Base-by-base conservation (phyloP, 768 basidiomycete genomes). In the Mycena venus region DNA sequence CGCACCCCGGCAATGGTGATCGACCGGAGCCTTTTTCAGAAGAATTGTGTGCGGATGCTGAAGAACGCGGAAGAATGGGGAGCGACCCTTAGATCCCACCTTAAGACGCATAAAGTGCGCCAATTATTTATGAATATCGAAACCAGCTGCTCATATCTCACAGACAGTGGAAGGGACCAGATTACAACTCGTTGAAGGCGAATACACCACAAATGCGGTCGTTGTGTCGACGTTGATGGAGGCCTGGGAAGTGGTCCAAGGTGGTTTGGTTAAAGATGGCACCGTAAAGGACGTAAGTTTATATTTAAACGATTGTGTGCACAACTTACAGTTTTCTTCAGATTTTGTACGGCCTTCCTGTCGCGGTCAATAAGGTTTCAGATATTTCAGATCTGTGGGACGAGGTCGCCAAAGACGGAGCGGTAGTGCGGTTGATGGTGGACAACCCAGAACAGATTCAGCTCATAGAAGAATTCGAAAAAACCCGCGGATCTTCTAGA, bases 181-280 rank as follows among this genome's bases (percentile, higher is more conserved):
- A 74, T 82, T 96, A 27, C 95, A 96, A 79, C 86, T 96, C 3
- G 78, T 85, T 56, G 91, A 94, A 8, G 80, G 81, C 49, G 86
- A 84, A 49, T 88, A 88, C 56, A 87, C 82, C 64, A 92, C 90
- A 14, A 83, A 88, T 60, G 91, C 93, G 6, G 90, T 96, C 38
- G 88, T 94, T 32, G 93, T 94, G 10, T 96, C 94, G n/a, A 96
- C 95, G 3, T 77, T 96, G 75, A 90, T 92, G 87, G 96, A 97
- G 82, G 93, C 93, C 6, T 94, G 94, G 92, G 86, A 91, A 71
- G 88, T 96, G 9, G 87, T 94, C 23, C 86, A 86, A 59, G 88
- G 87, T 7, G 94, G 94, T 15, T 82, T 96, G 58, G 89, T 95
- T 25, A 86, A 89, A 12, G 94, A 96, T 72, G 91, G 91, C 3